These are phyloP conservation scores for Mycena floridula DNA, from an alignment of 768 basidiomycete genomes.

Conservation along the genomic window DNA sequence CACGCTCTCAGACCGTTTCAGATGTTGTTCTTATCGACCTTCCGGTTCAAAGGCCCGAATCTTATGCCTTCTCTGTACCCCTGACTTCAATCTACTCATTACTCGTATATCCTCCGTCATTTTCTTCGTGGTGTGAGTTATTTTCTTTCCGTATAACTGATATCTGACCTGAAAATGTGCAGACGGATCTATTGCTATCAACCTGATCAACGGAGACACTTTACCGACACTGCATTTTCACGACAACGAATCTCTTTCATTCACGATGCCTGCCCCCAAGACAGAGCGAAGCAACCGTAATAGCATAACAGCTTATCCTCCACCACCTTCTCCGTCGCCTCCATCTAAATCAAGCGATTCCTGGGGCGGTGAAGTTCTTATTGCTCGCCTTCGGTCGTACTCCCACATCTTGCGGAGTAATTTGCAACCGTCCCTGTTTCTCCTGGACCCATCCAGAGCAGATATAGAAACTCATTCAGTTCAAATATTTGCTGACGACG, in stretches of 20 bases:
- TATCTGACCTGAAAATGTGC: constrained; percentile 6
- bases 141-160: constrained; percentile 13
- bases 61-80: constrained; percentile 94
- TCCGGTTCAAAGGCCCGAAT: constrained; percentile 78
- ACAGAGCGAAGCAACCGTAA: constrained; percentile 20
- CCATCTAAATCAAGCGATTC: constrained; percentile 41
- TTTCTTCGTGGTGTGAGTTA: constrained; percentile 75
- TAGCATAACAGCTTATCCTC: constrained; percentile 54
- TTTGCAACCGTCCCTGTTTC: constrained; percentile 79
- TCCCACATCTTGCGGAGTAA: constrained; percentile 80
- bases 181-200: constrained; percentile 89
- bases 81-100: constrained; percentile 86
- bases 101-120: constrained; percentile 74
- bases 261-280: constrained; percentile 45
- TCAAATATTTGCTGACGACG: constrained; percentile 78
- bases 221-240: constrained; percentile 92
- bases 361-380: constrained; percentile 87
- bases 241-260: constrained; percentile 90
- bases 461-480: constrained; percentile 91
- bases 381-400: constrained; percentile 70
- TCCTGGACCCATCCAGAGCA: constrained; percentile 88
- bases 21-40: constrained; percentile 84
- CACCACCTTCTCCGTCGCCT: constrained; percentile 44
- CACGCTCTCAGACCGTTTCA: constrained; percentile 19
- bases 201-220: constrained; percentile 80